These are phyloP conservation scores for Raffaelea arxii DNA, from an alignment of 2,329 filamentous ascomycete genomes.

Conservation along the genomic window DNA sequence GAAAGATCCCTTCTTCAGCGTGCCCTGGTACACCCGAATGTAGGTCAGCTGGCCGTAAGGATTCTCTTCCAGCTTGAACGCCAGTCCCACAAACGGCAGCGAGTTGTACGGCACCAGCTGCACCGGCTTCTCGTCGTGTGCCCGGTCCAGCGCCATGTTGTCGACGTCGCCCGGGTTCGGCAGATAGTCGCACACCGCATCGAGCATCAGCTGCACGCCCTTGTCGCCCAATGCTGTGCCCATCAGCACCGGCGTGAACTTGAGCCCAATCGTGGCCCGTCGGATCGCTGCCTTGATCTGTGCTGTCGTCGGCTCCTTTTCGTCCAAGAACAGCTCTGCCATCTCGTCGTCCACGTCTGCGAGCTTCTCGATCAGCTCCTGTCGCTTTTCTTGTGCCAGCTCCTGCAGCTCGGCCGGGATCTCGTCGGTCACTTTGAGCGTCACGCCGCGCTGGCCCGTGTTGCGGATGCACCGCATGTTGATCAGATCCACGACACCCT, in stretches of 20 bases:
- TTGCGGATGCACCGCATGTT: constrained; percentile 91
- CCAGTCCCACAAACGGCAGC: constrained; percentile 86
- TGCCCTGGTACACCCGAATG: constrained; percentile 95
- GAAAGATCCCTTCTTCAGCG: constrained; percentile 76
- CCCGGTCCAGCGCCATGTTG: constrained; percentile 80
- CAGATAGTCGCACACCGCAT: constrained; percentile 85
- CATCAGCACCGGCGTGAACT: constrained; percentile 95
- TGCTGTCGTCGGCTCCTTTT: constrained; percentile 63
- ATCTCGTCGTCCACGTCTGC: constrained; percentile 98
- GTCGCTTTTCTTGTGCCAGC: constrained; percentile 73
- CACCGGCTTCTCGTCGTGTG: constrained; percentile 67
- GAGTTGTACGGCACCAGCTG: constrained; percentile 89
- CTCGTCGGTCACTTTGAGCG: constrained; percentile 64
- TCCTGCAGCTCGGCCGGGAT: constrained; percentile 71
- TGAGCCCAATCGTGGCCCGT: constrained; percentile 74
- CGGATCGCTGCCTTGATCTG: constrained; percentile 93
- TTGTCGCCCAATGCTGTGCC: constrained; percentile 92
- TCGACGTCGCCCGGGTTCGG: constrained; percentile 84
- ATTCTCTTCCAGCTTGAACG: constrained; percentile 98
- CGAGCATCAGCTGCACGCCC: constrained; percentile 87
- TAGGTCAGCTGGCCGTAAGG: constrained; percentile 98
- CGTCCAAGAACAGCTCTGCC: constrained; percentile 86
- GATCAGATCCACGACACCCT: constrained; percentile 87
- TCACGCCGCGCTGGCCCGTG: constrained; percentile 72
- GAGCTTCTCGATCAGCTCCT: constrained; percentile 82